phyloP scores from a whole-genome alignment of 495 filamentous ascomycete genomes.

The Chaetomium fimeti region DNA sequence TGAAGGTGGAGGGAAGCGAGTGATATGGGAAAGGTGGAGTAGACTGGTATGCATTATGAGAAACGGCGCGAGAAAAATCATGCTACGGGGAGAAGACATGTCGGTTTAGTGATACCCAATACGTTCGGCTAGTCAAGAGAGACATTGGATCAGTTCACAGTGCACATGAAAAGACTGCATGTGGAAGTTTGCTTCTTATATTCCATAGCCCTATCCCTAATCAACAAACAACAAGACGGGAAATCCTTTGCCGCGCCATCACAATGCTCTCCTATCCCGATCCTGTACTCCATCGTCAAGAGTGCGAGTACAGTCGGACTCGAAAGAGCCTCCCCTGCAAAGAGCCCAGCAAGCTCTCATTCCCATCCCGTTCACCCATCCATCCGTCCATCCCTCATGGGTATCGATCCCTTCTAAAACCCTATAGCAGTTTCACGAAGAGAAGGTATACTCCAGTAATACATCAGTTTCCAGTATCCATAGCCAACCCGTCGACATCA shows the following conservation, averaged over 20 bases:
- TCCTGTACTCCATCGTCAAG: neutral
- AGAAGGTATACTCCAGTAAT: conserved; percentile 35
- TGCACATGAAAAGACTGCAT: neutral
- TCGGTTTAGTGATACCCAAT: conserved; percentile 10
- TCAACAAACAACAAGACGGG: conserved; percentile 8
- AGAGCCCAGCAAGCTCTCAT: conserved; percentile 4
- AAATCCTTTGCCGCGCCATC: neutral
- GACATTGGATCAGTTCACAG: neutral
- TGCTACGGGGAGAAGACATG: neutral
- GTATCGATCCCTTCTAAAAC: conserved; percentile 35
- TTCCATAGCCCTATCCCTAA: conserved; percentile 14
- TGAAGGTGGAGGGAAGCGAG: conserved; percentile 6
- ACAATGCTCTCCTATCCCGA: neutral
- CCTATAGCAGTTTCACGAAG: conserved; percentile 32
- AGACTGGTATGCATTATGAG: neutral
- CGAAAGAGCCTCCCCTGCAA: neutral
- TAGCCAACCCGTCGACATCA: conserved; percentile 23
- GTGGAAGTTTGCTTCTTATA: conserved; percentile 1
- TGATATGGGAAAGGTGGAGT: neutral
- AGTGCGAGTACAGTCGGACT: neutral
- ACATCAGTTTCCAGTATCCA: conserved; percentile 22
- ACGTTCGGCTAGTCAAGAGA: neutral
- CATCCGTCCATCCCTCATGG: conserved; percentile 20
- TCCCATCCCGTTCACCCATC: conserved; percentile 9
- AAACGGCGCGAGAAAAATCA: neutral